Conservation (phyloP, 148 eudicot species). For the Rhododendron williamsianum region DNA sequence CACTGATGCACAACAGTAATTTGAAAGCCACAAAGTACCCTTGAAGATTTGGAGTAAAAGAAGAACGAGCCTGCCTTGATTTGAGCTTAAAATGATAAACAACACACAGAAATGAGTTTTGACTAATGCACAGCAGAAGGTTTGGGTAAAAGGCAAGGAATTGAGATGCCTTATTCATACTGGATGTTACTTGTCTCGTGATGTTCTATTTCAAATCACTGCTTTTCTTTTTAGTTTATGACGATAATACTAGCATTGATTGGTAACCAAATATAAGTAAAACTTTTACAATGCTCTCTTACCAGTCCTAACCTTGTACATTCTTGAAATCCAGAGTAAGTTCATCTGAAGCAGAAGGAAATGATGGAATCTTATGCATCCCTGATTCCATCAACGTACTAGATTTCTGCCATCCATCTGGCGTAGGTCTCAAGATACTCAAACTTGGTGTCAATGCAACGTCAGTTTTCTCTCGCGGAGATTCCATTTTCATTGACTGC, state of each 20-base stretch:
- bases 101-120: neutral
- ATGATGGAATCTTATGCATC: slow-evolving; percentile 90
- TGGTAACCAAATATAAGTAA: neutral
- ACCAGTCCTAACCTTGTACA: neutral
- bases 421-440: slow-evolving; percentile 74
- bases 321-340: slow-evolving; percentile 52
- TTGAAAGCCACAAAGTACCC: neutral
- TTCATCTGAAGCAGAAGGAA: slow-evolving; percentile 87
- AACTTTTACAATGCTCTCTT: neutral
- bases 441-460: slow-evolving; percentile 44
- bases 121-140: neutral
- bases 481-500: slow-evolving; percentile 72
- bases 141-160: neutral
- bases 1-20: neutral
- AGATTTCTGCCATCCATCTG: slow-evolving; percentile 81
- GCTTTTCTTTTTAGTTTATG: neutral
- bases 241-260: neutral
- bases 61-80: too few relatives aligned
- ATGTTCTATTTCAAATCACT: neutral
- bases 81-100: too few relatives aligned
- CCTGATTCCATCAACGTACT: slow-evolving; percentile 61
- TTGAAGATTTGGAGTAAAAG: neutral
- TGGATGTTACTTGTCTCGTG: neutral
- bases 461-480: slow-evolving; percentile 61
- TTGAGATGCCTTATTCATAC: neutral